Base-by-base conservation (phyloP, 495 filamentous ascomycete species). In the Clavariopsis aquatica region DNA sequence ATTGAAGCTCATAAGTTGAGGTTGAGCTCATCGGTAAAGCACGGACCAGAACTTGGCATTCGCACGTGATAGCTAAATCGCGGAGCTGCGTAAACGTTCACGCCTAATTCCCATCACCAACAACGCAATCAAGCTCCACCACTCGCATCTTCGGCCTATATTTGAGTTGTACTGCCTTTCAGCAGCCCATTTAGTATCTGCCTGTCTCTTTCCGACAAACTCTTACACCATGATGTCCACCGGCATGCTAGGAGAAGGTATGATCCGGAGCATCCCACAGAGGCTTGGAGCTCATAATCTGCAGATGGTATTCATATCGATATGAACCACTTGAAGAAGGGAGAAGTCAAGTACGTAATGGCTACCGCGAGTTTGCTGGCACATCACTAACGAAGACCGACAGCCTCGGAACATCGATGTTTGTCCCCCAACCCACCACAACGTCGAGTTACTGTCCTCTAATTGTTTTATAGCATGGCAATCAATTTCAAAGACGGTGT, bases 401-500 rank as follows among this genome's bases (percentile, higher is more conserved):
- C 64, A 92, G 93, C 78, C 83, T 98, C 64, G 94, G 94, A 79
- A 98, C 94, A 67, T 97, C 94, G 58, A 98, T 98, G 93, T 98
- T 62, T 19, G 57, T 84, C 81, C 60, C 49, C 55, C 7, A 34
- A 31, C 49, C 10, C 4, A 4, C 58, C 24, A 19, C 58, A 13
- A 9, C 22, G 1, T 17, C 24, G 8, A 9, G 2, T 9, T 22
- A n/a, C 17, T 20, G 31, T 19, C 45, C 24, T 28, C 23, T 73
- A 49, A 79, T 60, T 57, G 15, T 27, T 19, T 23, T 36, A 54
- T 66, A 91, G 88, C 75, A 92, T 92, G 88, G 89, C 94, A 38
- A 91, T 98, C 71, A 97, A 94, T 75, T 98, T 98, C 85, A 90
- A 93, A 73, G 92, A 95, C 71, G 94, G 94, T 53, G 95, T 98